Percentiles rank a stretch among this genome's conserved stretches.
phyloP scores from a whole-genome alignment of 2,329 filamentous ascomycete genomes.

The Cladosporium sp. region DNA sequence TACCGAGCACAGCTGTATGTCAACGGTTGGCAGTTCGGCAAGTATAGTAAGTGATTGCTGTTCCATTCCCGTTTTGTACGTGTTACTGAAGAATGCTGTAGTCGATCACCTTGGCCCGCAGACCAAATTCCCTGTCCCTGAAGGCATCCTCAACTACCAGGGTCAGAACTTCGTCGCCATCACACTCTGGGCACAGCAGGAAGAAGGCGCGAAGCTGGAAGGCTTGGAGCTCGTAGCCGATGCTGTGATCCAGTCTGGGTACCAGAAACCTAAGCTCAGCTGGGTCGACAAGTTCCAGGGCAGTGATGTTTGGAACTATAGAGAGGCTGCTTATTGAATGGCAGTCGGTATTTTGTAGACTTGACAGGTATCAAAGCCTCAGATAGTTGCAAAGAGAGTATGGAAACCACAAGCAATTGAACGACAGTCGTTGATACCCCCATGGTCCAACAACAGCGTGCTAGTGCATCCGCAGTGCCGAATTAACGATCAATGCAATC shows the following conservation, averaged over 20 bases:
- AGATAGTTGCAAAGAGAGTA: background rate
- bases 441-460: background rate
- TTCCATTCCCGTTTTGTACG: no score
- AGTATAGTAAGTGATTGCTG: slow-evolving; percentile 43
- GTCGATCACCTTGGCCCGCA: slow-evolving; percentile 69
- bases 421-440: background rate
- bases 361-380: background rate
- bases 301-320: slow-evolving; percentile 1
- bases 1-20: slow-evolving; percentile 69
- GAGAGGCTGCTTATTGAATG: slow-evolving; percentile 10
- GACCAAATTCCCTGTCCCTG: slow-evolving; percentile 65
- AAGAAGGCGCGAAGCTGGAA: slow-evolving; percentile 55
- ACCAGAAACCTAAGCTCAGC: slow-evolving; percentile 12
- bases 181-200: slow-evolving; percentile 64
- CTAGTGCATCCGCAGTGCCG: background rate
- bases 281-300: background rate
- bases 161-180: slow-evolving; percentile 67
- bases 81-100: background rate
- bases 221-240: slow-evolving; percentile 53
- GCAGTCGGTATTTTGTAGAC: background rate
- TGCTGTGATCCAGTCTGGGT: slow-evolving; percentile 53
- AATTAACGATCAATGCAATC: background rate
- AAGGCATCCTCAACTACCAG: slow-evolving; percentile 67
- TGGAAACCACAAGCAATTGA: background rate
- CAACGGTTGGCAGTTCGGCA: slow-evolving; percentile 74